Evolutionary conservation across 1,284 basidiomycete species (phyloP), one percentile per base, ranked within the genome.

Genomic region (Tilletia walkeri): DNA sequence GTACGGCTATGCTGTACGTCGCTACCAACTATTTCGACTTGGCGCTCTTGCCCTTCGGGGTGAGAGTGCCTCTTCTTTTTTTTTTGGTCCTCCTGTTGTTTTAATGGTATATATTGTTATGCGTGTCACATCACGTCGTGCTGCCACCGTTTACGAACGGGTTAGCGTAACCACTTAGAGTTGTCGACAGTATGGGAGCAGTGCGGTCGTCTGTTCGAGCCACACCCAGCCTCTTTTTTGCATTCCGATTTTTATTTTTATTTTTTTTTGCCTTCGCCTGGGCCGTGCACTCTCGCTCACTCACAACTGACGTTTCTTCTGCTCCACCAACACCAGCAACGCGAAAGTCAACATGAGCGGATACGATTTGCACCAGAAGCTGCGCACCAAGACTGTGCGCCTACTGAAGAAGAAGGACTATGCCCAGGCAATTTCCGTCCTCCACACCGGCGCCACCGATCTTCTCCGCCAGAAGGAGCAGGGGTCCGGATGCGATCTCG

Each of bases 341-440:
- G 7, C 20, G 56, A 24, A 59, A 14, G 9, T n/a, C 34, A 63
- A 20, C 30, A 61, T 61, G 63, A 48, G 76, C 59, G 79, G 80
- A 47, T 83, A 83, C 75, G 82, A 83, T 56, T 77, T 81, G 34
- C 81, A 82, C 68, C 81, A 82, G 72, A 79, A 79, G 72, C 77
- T 83, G 30, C 76, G 82, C 20, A 82, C 82, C 41, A 83, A 82
- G 72, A 74, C 77, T 10, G 81, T 83, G 0, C 78, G 82, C 2
- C 77, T 77, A 67, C 68, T 82, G 70, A 78, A 78, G 71, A 82
- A 81, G 72, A 81, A 83, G 67, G 75, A 79, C 61, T 82, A 80
- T 69, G 73, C 74, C 34, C 76, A 81, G 59, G 80, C 81, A 30
- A 79, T 82, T 63, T 49, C 72, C 4, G 69, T 74, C 10, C 76